Base-by-base conservation (phyloP, 176 grass and related monocot species). In the Musa beccarii region DNA sequence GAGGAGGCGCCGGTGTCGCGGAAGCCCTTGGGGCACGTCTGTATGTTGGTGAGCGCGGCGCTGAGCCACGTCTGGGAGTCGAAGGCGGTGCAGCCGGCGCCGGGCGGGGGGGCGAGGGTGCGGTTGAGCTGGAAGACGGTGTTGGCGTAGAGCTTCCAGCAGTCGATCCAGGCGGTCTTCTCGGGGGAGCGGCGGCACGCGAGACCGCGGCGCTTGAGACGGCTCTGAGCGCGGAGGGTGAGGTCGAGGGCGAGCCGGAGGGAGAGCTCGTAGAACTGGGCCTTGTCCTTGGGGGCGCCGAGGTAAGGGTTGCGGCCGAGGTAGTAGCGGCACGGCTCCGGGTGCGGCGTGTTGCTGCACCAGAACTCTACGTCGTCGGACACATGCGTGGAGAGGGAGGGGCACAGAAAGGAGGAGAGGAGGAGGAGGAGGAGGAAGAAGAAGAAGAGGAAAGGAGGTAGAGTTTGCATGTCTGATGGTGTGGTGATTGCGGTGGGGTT, bases 121-220 rank as follows among this genome's bases (percentile, higher is more conserved):
- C 85, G 80, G 76, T 87, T 83, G 72, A 87, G 71, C 74, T 83
- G 80, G 63, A 87, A 49, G 25, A 51, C 64, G 74, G 80, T 71
- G 78, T 83, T 76, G 65, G 23, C 16, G 54, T 80, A 87, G 71
- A 87, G 85, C 54, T 80, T 79, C 85, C 80, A 87, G 67, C 85
- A 87, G 71, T 87, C 85, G 11, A 79, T 13, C 72, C 81, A 78
- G 2, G 85, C 85, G 1, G 59, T 65, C 28, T 54, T 54, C 85
- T 75, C 80, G 1, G 26, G 59, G 17, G 71, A 5, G 34, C 3
- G 50, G 34, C 69, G 53, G 72, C 85, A 87, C 11, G 69, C 43
- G 3, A 26, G 17, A 51, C 77, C 77, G 11, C 76, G 63, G 52
- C 73, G 50, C 29, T 51, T 15, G 26, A 87, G 77, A 66, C 72